These are phyloP conservation scores for Rosa persica DNA, from an alignment of 306 rosid species.

Conservation along the genomic window DNA sequence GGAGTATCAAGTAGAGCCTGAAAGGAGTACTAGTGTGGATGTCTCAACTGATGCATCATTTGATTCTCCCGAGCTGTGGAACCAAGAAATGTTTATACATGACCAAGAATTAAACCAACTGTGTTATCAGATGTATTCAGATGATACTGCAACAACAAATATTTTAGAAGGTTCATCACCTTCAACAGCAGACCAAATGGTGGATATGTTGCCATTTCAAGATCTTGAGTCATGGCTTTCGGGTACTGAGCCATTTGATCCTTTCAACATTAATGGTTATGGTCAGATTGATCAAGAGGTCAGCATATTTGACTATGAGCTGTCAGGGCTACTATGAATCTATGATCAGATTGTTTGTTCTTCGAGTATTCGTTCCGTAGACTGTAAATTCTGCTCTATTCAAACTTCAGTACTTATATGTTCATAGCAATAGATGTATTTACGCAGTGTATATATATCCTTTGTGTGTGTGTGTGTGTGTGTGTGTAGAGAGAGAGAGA, in stretches of 20 bases:
- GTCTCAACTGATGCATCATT: slow-evolving; percentile 15
- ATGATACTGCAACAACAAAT: slow-evolving; percentile 6
- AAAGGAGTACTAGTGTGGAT: slow-evolving; percentile 9
- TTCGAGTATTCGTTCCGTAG: background rate
- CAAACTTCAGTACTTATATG: background rate
- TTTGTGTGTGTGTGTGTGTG: too few relatives aligned
- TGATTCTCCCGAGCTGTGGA: background rate
- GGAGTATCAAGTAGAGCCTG: slow-evolving; percentile 17
- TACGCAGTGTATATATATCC: background rate
- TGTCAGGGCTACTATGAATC: slow-evolving; percentile 19
- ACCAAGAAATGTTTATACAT: background rate
- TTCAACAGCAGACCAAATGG: slow-evolving; percentile 4
- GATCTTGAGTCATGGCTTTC: slow-evolving; percentile 34
- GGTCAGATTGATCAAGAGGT: slow-evolving; percentile 30
- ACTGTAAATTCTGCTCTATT: background rate
- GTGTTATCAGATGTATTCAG: slow-evolving; percentile 15
- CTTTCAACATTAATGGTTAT: slow-evolving; percentile 3
- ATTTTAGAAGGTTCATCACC: slow-evolving; percentile 4
- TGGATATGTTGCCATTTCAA: slow-evolving; percentile 21
- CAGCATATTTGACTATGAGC: slow-evolving; percentile 39
- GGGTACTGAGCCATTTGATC: slow-evolving; percentile 20
- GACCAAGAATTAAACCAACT: slow-evolving; percentile 20
- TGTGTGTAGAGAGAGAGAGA: too few relatives aligned
- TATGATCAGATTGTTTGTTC: background rate
- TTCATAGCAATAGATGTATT: slow-evolving; percentile 2